A percentile compares a stretch with the other conserved stretches of the same genome.
Evolutionary conservation across 2,329 filamentous ascomycete genomes (phyloP).

Genomic region (Trichoderma citrinoviride): DNA sequence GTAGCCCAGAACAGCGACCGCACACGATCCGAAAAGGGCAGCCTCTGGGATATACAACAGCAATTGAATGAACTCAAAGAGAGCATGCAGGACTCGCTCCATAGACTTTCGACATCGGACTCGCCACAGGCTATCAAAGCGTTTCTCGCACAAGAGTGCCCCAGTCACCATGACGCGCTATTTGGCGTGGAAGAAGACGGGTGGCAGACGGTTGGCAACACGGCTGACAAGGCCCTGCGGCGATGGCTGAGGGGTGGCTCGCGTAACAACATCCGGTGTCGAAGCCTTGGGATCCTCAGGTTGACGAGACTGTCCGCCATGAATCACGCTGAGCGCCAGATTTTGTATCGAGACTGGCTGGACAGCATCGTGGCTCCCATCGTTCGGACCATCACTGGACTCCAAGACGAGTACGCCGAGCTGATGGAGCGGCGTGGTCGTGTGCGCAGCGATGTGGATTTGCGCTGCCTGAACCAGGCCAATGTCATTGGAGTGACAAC

Average conservation of each 20-base stretch:
- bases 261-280: neutral
- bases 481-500: slow-evolving; percentile 49
- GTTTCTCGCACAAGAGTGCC: neutral
- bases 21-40: slow-evolving; percentile 39
- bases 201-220: neutral
- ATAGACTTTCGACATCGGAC: neutral
- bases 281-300: neutral
- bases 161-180: neutral
- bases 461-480: slow-evolving; percentile 38
- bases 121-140: neutral
- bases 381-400: neutral
- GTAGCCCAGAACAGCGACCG: slow-evolving; percentile 33
- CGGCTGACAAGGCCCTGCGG: neutral
- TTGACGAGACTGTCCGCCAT: neutral
- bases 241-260: neutral
- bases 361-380: neutral
- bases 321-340: slow-evolving; percentile 17
- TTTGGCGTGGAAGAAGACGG: slow-evolving; percentile 12
- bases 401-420: slow-evolving; percentile 4
- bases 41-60: neutral
- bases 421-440: slow-evolving; percentile 13
- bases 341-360: slow-evolving; percentile 19
- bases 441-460: slow-evolving; percentile 21
- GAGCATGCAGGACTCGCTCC: neutral
- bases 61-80: neutral